Conservation (phyloP, 306 rosid species). For the Cyclanthera cordifolia region DNA sequence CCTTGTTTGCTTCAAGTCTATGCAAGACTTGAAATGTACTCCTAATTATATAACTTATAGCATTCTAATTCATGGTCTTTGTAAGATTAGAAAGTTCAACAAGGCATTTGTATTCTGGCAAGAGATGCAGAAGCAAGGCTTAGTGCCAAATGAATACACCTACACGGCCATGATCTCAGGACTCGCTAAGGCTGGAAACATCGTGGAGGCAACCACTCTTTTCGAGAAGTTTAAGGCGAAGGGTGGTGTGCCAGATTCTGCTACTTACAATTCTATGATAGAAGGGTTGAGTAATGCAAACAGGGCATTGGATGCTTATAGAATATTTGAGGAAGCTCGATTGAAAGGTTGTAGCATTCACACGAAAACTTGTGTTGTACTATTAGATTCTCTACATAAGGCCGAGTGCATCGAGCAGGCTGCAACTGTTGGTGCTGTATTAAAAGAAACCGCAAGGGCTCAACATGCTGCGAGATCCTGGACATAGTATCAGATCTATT, state of each 20-base stretch:
- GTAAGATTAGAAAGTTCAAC: slow-evolving; percentile 72
- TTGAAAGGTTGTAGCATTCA: slow-evolving; percentile 49
- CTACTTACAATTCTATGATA: slow-evolving; percentile 73
- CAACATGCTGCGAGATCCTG: slow-evolving; percentile 68
- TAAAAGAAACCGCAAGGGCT: slow-evolving; percentile 76
- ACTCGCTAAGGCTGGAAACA: slow-evolving; percentile 78
- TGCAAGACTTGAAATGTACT: slow-evolving; percentile 62
- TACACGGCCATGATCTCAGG: slow-evolving; percentile 87
- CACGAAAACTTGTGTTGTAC: slow-evolving; percentile 76
- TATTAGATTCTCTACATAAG: slow-evolving; percentile 78
- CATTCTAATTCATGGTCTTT: slow-evolving; percentile 90
- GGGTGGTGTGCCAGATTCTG: slow-evolving; percentile 74
- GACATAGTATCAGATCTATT: slow-evolving; percentile 11
- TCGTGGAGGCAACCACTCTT: slow-evolving; percentile 53
- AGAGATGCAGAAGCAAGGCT: slow-evolving; percentile 86
- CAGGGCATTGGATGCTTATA: slow-evolving; percentile 70
- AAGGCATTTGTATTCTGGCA: slow-evolving; percentile 97
- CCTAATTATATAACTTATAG: slow-evolving; percentile 68
- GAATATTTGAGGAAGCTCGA: slow-evolving; percentile 82
- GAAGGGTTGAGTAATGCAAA: slow-evolving; percentile 67
- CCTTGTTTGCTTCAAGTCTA: slow-evolving; percentile 71
- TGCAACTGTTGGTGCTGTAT: slow-evolving; percentile 77
- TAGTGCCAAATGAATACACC: slow-evolving; percentile 62
- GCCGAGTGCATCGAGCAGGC: slow-evolving; percentile 90
- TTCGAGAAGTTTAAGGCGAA: slow-evolving; percentile 63